Conservation (phyloP, 176 grass and related monocot genomes). For the Tillandsia fasciculata region DNA sequence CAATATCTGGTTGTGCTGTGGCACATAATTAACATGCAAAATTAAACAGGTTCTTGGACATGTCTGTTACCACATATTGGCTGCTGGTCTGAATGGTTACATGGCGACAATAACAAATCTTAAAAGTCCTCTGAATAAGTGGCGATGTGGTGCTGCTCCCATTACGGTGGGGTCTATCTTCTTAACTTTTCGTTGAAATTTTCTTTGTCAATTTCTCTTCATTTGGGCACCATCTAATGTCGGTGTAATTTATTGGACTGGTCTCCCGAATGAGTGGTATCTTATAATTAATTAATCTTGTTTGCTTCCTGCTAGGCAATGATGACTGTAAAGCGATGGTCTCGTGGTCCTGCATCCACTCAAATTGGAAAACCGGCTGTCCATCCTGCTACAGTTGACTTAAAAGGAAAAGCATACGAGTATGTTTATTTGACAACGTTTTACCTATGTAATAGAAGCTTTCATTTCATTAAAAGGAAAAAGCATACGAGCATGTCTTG, state of each 20-base stretch:
- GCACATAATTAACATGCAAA: background rate
- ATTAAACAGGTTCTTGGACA: constrained; percentile 73
- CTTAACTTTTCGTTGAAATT: background rate
- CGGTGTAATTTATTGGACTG: background rate
- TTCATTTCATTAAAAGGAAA: background rate
- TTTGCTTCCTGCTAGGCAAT: constrained; percentile 51
- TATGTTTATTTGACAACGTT: constrained; percentile 32
- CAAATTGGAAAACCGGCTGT: constrained; percentile 94
- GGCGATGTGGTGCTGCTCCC: constrained; percentile 90
- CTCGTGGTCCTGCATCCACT: constrained; percentile 44
- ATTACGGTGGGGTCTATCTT: constrained; percentile 57
- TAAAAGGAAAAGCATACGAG: constrained; percentile 98
- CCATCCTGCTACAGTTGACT: constrained; percentile 68
- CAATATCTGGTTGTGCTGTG: constrained; percentile 1
- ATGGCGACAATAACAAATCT: constrained; percentile 99
- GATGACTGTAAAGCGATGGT: constrained; percentile 96
- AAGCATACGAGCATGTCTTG: background rate
- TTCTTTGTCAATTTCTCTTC: background rate
- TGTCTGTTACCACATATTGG: constrained; percentile 88
- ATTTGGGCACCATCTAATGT: background rate
- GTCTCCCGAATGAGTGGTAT: background rate
- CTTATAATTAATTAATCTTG: background rate
- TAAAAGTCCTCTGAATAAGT: constrained; percentile 88
- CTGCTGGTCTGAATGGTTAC: constrained; percentile 86
- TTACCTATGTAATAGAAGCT: background rate